Evolutionary conservation across 129 eudicot species (phyloP).

Genomic region (carrot (Daucus carota)): DH1_v3.0 NC_030382.2:46365001-46365500

Average conservation of each 20-base stretch:
- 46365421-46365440: neutral
- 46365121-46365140: neutral
- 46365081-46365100: constrained; percentile 34
- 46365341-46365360: neutral
- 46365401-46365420: neutral
- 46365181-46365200: neutral
- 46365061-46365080: constrained; percentile 38
- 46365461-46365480: neutral
- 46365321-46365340: neutral
- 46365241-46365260: neutral
- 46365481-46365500: neutral
- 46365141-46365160: neutral
- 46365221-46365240: neutral
- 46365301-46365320: neutral
- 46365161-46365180: constrained; percentile 1
- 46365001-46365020: constrained; percentile 49
- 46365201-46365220: neutral
- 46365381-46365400: neutral
- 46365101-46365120: constrained; percentile 21
- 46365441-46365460: neutral
- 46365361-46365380: neutral
- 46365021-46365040: constrained; percentile 47
- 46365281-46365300: neutral
- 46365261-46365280: neutral
- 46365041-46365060: constrained; percentile 30